A percentile compares a stretch with the other conserved stretches of the same genome.
phyloP scores from a whole-genome alignment of 192 early-diverging fungal species.

The Entomortierella parvispora region DNA sequence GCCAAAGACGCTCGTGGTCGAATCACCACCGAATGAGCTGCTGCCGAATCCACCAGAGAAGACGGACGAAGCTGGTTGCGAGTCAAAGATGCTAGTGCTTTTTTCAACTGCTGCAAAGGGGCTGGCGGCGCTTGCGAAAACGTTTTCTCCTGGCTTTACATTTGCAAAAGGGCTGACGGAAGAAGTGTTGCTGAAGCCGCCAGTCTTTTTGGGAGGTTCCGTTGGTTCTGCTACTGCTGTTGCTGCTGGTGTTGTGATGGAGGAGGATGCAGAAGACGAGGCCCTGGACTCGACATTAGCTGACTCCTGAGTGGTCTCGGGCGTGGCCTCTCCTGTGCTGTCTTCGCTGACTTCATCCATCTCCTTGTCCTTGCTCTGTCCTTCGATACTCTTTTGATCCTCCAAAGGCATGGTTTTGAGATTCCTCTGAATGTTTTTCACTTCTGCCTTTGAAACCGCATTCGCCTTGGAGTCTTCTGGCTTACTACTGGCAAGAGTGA shows the following conservation, averaged over 20 bases:
- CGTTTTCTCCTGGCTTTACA: slow-evolving; percentile 18
- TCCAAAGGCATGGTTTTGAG: slow-evolving; percentile 51
- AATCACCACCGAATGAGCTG: slow-evolving; percentile 16
- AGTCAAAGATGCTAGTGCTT: slow-evolving; percentile 19
- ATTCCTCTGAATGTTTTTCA: slow-evolving; percentile 46
- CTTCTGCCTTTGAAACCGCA: slow-evolving; percentile 39
- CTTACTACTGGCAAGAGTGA: slow-evolving; percentile 12
- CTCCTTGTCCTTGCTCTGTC: slow-evolving; percentile 15
- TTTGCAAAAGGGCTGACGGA: slow-evolving; percentile 32
- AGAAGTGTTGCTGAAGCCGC: slow-evolving; percentile 33
- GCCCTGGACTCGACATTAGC: no score
- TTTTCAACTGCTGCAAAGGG: slow-evolving; percentile 28
- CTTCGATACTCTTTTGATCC: slow-evolving; percentile 5
- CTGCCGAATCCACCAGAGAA: slow-evolving; percentile 36
- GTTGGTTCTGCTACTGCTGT: background rate
- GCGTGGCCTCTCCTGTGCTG: slow-evolving; percentile 15
- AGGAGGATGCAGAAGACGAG: slow-evolving; percentile 1
- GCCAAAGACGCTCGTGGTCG: slow-evolving; percentile 12
- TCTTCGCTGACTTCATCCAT: slow-evolving; percentile 51
- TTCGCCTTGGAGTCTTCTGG: slow-evolving; percentile 23
- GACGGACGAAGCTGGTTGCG: slow-evolving; percentile 12
- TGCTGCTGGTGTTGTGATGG: background rate
- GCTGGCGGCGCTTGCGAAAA: slow-evolving; percentile 39
- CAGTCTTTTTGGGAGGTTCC: slow-evolving; percentile 13
- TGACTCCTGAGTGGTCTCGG: no score